Base-by-base conservation (phyloP, 108 stramenopile species). In the Skeletonema potamos region DNA sequence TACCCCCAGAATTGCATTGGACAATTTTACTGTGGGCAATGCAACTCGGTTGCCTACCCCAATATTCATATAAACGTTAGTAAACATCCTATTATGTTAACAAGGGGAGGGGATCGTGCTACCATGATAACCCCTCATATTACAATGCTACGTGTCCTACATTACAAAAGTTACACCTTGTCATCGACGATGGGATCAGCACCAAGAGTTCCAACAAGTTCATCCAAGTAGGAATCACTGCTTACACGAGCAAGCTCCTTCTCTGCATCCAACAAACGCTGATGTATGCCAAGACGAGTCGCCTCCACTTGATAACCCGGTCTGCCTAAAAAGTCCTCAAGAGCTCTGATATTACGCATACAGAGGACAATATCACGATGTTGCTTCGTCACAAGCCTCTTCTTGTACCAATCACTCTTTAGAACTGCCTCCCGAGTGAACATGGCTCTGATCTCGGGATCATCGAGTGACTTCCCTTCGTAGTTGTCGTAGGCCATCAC, bases 401-500 rank as follows among this genome's bases (percentile, higher is more conserved):
- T 55, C 9, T 75, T 68, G 73, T 86, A 86, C 85, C 85, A 86
- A 27, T 86, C 68, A 67, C 82, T 84, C 64, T 84, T 83, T 58
- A 86, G 66, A 27, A 86, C 24, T 10, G 66, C 51, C 13, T 86
- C 82, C 15, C 85, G 63, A 27, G 83, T 86, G 32, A 86, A 86
- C 82, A 84, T 81, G 37, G 80, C 74, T n/a, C 85, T 82, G 43
- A 86, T 77, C 34, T 77, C 82, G 11, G 85, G 85, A 66, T 86
- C 85, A 13, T 86, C 56, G 39, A 86, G 81, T 22, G 69, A 71
- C 60, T 86, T 86, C 0, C 72, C 72, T 20, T 86, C 74, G 68
- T 84, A 86, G 33, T 86, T 71, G 15, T 82, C 85, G 28, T 86
- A 82, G n/a, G 82, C 85, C 85, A 86, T 86, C 44, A 86, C 76